A percentile compares a stretch with the other conserved stretches of the same genome.
Evolutionary conservation across 2,329 filamentous ascomycete genomes (phyloP).

Genomic region (Neonectria ditissima): DNA sequence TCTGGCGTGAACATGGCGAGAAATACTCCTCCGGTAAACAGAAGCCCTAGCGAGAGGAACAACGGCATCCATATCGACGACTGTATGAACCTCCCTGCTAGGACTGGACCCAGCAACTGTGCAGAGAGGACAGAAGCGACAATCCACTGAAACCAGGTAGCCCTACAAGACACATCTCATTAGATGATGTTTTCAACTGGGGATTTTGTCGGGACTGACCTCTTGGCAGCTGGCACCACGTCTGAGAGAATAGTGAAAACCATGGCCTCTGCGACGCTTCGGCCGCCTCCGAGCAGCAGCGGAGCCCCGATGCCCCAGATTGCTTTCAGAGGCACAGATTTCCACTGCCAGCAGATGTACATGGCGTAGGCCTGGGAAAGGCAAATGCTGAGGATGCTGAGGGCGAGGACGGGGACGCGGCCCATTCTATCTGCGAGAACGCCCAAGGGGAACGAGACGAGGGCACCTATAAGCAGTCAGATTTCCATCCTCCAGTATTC

Average conservation of each 20-base stretch:
- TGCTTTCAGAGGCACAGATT: conserved; percentile 36
- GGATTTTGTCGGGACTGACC: conserved; percentile 21
- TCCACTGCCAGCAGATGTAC: conserved; percentile 36
- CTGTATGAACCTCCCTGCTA: conserved; percentile 33
- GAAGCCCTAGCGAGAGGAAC: conserved; percentile 35
- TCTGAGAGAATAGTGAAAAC: conserved; percentile 45
- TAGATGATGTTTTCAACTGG: background rate
- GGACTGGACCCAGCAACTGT: conserved; percentile 35
- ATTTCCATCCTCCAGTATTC: background rate
- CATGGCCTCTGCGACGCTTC: conserved; percentile 44
- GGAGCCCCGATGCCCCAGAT: conserved; percentile 41
- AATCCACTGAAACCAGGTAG: conserved; percentile 43
- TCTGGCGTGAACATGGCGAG: conserved; percentile 39
- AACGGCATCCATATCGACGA: conserved; percentile 38
- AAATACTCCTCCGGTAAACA: conserved; percentile 30
- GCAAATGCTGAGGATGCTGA: conserved; percentile 41
- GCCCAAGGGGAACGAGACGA: conserved; percentile 40
- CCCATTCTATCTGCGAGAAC: conserved; percentile 41
- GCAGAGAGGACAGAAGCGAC: conserved; percentile 38
- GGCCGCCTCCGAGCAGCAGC: conserved; percentile 43
- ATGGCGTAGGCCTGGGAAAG: conserved; percentile 39
- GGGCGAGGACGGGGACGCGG: conserved; percentile 40
- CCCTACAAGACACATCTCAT: conserved; percentile 23
- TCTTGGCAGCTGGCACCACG: conserved; percentile 25
- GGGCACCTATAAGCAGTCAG: conserved; percentile 31